These are phyloP conservation scores for Fagopyrum tataricum DNA, from an alignment of 148 eudicot genomes.

Conservation along the genomic window DNA sequence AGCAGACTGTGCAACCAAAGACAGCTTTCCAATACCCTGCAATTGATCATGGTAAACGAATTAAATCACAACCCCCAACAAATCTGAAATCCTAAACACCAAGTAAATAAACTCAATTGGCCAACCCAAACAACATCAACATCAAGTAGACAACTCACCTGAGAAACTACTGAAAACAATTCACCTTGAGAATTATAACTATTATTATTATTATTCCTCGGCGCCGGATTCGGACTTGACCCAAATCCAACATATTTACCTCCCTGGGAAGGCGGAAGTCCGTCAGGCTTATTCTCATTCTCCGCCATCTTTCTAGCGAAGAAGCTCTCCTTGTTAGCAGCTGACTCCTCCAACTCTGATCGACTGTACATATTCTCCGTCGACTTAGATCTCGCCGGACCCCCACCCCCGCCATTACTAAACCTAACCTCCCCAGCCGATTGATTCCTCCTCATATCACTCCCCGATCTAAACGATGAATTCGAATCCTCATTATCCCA, in stretches of 20 bases:
- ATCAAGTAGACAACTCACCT: slow-evolving; percentile 28
- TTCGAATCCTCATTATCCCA: slow-evolving; percentile 65
- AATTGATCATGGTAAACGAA: neutral
- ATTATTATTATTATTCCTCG: slow-evolving; percentile 19
- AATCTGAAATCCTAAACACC: neutral
- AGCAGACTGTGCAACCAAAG: slow-evolving; percentile 86
- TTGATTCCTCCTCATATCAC: slow-evolving; percentile 65
- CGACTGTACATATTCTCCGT: slow-evolving; percentile 54
- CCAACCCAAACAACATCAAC: neutral
- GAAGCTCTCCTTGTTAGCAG: slow-evolving; percentile 70
- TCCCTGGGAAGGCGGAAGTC: slow-evolving; percentile 84
- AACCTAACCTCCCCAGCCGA: slow-evolving; percentile 61
- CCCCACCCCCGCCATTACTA: slow-evolving; percentile 29
- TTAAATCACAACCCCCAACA: neutral
- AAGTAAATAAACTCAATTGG: neutral
- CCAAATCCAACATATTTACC: slow-evolving; percentile 98
- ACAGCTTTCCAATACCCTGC: slow-evolving; percentile 83
- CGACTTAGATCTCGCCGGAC: slow-evolving; percentile 57
- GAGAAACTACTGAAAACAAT: slow-evolving; percentile 67
- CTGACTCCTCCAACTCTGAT: slow-evolving; percentile 72
- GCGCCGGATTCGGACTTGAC: slow-evolving; percentile 37
- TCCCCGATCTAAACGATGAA: slow-evolving; percentile 15
- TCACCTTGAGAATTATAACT: slow-evolving; percentile 37
- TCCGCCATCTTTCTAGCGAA: slow-evolving; percentile 75
- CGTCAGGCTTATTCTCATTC: slow-evolving; percentile 73